Conservation (phyloP, 2,329 filamentous ascomycete species). For the Fusarium vanettenii region DNA sequence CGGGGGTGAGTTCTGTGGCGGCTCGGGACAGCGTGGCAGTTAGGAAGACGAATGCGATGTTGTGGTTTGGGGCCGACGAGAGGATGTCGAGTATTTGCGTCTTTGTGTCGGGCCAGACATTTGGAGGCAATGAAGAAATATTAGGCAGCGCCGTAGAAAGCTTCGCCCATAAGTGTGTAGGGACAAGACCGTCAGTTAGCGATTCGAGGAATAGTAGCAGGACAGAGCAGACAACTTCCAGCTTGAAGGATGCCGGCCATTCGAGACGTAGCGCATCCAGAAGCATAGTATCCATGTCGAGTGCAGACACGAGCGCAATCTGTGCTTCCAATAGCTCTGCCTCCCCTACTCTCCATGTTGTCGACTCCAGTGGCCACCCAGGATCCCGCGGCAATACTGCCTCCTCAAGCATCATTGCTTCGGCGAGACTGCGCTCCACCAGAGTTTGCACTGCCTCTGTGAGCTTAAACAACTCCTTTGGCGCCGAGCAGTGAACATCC, state of each 20-base stretch:
- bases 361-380: slow-evolving; percentile 70
- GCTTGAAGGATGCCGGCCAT: slow-evolving; percentile 71
- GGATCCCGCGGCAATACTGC: slow-evolving; percentile 62
- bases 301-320: slow-evolving; percentile 66
- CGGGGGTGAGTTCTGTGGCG: slow-evolving; percentile 59
- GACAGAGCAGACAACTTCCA: slow-evolving; percentile 79
- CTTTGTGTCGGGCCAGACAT: slow-evolving; percentile 57
- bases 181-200: slow-evolving; percentile 83
- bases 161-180: slow-evolving; percentile 74
- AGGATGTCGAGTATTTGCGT: slow-evolving; percentile 77
- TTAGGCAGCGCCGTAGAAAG: slow-evolving; percentile 70
- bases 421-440: slow-evolving; percentile 67
- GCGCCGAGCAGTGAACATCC: slow-evolving; percentile 80
- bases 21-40: slow-evolving; percentile 77
- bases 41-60: slow-evolving; percentile 89
- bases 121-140: slow-evolving; percentile 39
- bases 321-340: slow-evolving; percentile 45
- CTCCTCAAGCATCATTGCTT: slow-evolving; percentile 71
- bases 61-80: slow-evolving; percentile 78
- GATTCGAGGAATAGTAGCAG: slow-evolving; percentile 80
- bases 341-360: slow-evolving; percentile 46
- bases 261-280: slow-evolving; percentile 71
- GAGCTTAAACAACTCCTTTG: slow-evolving; percentile 88
- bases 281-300: slow-evolving; percentile 78
- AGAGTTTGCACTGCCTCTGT: slow-evolving; percentile 79